phyloP scores from a whole-genome alignment of 106 monocot species.

The Dendrobium nobile region DNA sequence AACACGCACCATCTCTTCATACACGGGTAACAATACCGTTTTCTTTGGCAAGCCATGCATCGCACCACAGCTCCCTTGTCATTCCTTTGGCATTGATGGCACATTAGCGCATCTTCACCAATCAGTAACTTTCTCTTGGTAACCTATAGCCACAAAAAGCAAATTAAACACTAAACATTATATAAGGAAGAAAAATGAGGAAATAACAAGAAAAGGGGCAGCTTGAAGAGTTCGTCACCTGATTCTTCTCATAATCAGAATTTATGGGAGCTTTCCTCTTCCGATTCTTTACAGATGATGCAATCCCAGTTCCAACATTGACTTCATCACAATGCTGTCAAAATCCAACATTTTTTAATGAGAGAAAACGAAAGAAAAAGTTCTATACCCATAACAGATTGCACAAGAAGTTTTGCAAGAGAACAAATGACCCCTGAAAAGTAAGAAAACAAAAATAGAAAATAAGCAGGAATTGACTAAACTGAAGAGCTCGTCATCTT shows the following conservation, averaged over 20 bases:
- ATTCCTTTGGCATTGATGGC: constrained; percentile 40
- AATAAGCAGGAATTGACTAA: no score
- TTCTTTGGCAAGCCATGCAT: constrained; percentile 20
- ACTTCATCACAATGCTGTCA: not conserved
- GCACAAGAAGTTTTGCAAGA: not conserved
- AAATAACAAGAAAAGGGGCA: not conserved
- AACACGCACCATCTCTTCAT: constrained; percentile 25
- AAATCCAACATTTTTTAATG: not conserved
- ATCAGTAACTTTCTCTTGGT: constrained; percentile 10
- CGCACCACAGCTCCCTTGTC: constrained; percentile 31
- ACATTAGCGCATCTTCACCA: constrained; percentile 30
- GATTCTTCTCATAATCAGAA: not conserved
- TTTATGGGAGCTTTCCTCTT: constrained; percentile 4
- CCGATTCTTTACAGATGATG: not conserved
- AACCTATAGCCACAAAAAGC: constrained; percentile 8
- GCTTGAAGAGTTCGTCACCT: not conserved
- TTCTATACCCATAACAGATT: not conserved
- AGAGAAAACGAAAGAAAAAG: not conserved
- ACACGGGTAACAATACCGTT: constrained; percentile 25
- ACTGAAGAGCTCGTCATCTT: not conserved
- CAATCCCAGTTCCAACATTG: not conserved
- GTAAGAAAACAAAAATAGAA: not conserved
- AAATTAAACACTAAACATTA: not conserved
- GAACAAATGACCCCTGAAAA: not conserved
- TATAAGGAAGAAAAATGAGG: no score